These are phyloP conservation scores for Zygosaccharomyces kombuchaensis DNA, from an alignment of 805 yeast genomes.

Conservation along the genomic window DNA sequence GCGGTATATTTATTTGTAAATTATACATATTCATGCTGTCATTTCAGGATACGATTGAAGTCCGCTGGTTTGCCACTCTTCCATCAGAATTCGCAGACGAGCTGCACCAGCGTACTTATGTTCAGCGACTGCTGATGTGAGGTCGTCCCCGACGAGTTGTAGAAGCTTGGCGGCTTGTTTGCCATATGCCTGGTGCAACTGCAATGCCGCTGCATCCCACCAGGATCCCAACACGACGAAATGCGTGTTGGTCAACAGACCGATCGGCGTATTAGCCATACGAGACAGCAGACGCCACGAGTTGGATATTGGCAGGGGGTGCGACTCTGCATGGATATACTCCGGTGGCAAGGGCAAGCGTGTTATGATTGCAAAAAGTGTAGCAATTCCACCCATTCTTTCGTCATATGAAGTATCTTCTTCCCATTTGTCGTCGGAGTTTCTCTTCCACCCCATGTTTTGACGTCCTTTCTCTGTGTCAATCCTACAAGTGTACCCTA, in stretches of 20 bases:
- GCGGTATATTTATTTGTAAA: not conserved
- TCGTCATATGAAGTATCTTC: conserved; percentile 72
- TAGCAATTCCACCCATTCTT: conserved; percentile 78
- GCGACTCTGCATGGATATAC: conserved; percentile 32
- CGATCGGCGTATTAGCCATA: conserved; percentile 51
- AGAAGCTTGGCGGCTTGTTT: conserved; percentile 66
- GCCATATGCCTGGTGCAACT: conserved; percentile 57
- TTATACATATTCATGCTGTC: conserved; percentile 24
- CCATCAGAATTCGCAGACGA: conserved; percentile 69
- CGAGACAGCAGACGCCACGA: conserved; percentile 77
- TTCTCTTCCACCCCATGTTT: conserved; percentile 84
- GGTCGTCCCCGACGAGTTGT: conserved; percentile 40
- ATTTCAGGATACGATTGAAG: conserved; percentile 40
- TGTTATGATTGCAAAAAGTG: conserved; percentile 74
- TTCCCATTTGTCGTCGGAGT: conserved; percentile 40
- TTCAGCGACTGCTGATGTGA: conserved; percentile 51
- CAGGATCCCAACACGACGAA: conserved; percentile 69
- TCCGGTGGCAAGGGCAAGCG: conserved; percentile 40
- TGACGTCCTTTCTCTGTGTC: conserved; percentile 78
- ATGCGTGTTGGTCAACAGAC: conserved; percentile 60
- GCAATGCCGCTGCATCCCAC: conserved; percentile 82
- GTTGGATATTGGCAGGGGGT: conserved; percentile 53
- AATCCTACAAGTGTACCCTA: conserved; percentile 73
- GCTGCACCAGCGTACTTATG: conserved; percentile 71
- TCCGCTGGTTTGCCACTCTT: conserved; percentile 61